Evolutionary conservation across 2,329 filamentous ascomycete species (phyloP).

Genomic region (Xylaria sp.): DNA sequence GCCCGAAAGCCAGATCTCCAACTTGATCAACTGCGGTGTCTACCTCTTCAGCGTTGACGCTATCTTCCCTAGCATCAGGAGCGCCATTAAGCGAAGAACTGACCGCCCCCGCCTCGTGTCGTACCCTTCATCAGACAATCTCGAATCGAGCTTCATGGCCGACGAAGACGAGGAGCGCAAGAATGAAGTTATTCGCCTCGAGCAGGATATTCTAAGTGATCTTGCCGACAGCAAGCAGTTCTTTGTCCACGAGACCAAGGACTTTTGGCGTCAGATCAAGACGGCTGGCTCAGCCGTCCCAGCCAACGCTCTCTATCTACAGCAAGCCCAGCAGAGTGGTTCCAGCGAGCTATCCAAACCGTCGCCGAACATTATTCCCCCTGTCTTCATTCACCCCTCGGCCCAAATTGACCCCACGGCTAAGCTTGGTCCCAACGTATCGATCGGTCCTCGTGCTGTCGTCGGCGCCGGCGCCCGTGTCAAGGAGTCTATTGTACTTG

Average conservation of each 20-base stretch:
- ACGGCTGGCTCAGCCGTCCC: constrained; percentile 96
- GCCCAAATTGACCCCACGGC: constrained; percentile 92
- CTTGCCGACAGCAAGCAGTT: constrained; percentile 98
- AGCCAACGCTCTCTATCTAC: constrained; percentile 94
- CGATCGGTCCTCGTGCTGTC: constrained; percentile 86
- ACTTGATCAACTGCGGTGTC: constrained; percentile 98
- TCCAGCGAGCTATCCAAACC: constrained; percentile 84
- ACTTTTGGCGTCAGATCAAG: constrained; percentile 99
- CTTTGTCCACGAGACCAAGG: constrained; percentile 97
- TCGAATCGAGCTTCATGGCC: constrained; percentile 72
- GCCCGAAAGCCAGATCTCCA: constrained; percentile 96
- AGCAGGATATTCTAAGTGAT: constrained; percentile 96
- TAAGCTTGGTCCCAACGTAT: constrained; percentile 96
- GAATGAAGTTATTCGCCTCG: constrained; percentile 89
- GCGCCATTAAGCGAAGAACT: constrained; percentile 92
- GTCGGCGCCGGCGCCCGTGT: constrained; percentile 89
- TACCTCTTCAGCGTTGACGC: constrained; percentile 96
- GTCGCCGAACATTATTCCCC: constrained; percentile 87
- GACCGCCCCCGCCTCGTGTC: constrained; percentile 90
- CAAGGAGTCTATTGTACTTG: constrained; percentile 95
- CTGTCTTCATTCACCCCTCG: constrained; percentile 94
- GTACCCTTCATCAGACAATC: constrained; percentile 96
- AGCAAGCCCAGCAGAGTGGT: constrained; percentile 87
- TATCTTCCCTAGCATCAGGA: constrained; percentile 95
- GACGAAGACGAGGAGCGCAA: constrained; percentile 79